Percentiles rank a stretch among this genome's conserved stretches.
These are phyloP conservation scores for Solanum etuberosum DNA, from an alignment of 257 asterid species.

Conservation along the genomic window DNA sequence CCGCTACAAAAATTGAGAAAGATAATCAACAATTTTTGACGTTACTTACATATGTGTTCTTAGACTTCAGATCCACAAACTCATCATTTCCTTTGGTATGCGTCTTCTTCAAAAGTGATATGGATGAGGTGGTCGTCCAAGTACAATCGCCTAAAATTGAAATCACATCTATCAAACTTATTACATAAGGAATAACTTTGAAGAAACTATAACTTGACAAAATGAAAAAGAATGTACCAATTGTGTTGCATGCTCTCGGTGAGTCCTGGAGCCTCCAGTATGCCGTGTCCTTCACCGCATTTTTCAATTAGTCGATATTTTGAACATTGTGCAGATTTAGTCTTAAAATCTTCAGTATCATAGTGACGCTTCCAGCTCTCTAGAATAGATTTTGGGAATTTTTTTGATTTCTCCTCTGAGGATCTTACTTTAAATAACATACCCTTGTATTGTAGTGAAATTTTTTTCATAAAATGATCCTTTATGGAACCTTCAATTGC, in stretches of 20 bases:
- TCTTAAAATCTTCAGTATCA: too few species aligned
- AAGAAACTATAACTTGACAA: too few species aligned
- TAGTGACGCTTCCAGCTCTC: neutral
- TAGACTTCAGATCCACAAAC: neutral
- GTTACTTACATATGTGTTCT: neutral
- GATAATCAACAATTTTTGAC: too few species aligned
- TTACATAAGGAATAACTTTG: neutral
- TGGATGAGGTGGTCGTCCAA: neutral
- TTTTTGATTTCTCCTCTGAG: too few species aligned
- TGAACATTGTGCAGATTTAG: neutral
- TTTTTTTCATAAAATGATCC: neutral
- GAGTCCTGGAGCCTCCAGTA: neutral
- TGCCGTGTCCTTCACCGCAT: neutral
- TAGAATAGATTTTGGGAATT: neutral
- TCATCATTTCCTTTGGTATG: neutral
- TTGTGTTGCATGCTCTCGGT: too few species aligned
- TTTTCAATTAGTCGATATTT: too few species aligned
- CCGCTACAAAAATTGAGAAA: too few species aligned
- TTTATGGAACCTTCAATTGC: too few species aligned
- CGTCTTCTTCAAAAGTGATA: neutral
- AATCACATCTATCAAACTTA: too few species aligned
- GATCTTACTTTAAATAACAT: too few species aligned
- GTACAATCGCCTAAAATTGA: neutral
- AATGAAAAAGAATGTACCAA: too few species aligned
- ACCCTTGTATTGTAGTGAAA: neutral